Evolutionary conservation across 495 filamentous ascomycete genomes (phyloP), one percentile per base, ranked within the genome.

Genomic region (Cercophora sp.): DNA sequence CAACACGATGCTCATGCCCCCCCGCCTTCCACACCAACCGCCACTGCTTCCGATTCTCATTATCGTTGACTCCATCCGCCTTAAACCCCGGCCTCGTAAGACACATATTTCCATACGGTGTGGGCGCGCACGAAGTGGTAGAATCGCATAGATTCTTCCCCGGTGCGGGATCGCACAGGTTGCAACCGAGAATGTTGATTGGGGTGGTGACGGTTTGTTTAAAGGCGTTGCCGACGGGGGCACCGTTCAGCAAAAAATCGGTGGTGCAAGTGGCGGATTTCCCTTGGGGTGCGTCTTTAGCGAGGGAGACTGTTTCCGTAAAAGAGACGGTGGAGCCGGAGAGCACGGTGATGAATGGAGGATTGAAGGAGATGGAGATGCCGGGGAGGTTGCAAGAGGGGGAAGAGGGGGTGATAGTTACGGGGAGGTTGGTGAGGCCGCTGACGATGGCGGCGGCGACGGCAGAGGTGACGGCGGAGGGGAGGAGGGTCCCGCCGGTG

Each of bases 31-130:
- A 52, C 39, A 34, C 24, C 49, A 52, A 16, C 39, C 49, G 18
- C 49, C 49, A 52, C 26, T 52, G 49, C 27, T 31, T 16, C 26
- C 29, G 32, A 16, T 27, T 32, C 19, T 52, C 40, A 5, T 29
- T 40, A 8, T 52, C 39, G 8, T 5, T 29, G 1, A 15, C 49
- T 13, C 49, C 40, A 16, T 52, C 49, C 18, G 49, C 49, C 49
- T 52, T 52, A 29, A 32, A 52, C 27, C 49, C 49, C 25, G 49
- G 49, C 13, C 49, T n/a, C 19, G 49, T 52, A 15, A 52, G 22
- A 35, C 49, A 52, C 49, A 44, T 43, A 8, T 25, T 52, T 27
- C 49, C 49, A 25, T 23, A 52, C 15, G 49, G 49, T 29, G 49
- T 52, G 18, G 37, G 24, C 39, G 26, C 26, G 19, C 49, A 52